A percentile compares a stretch with the other conserved stretches of the same genome.
Conservation (phyloP, 805 yeast species). For the Metschnikowia orientalis region DNA sequence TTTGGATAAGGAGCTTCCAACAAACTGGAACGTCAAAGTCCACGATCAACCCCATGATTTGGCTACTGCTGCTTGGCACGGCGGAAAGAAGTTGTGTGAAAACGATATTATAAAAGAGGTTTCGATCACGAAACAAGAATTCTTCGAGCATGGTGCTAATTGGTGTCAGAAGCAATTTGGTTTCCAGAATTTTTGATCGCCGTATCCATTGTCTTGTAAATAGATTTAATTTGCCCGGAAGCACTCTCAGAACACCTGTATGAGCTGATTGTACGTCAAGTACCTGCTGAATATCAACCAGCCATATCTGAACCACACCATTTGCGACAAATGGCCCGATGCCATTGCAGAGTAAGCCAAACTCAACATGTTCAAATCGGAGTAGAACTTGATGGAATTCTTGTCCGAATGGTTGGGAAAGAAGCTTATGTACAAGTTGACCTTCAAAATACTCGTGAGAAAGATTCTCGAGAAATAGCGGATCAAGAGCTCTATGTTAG, state of each 20-base stretch:
- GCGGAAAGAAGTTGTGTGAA: constrained; percentile 31
- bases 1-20: constrained; percentile 63
- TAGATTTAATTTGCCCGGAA: neutral
- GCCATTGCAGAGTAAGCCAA: constrained; percentile 67
- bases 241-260: constrained; percentile 16
- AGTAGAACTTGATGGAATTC: constrained; percentile 28
- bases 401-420: constrained; percentile 18
- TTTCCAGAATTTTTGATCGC: constrained; percentile 24
- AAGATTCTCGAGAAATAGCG: constrained; percentile 32
- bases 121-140: constrained; percentile 71
- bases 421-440: constrained; percentile 37
- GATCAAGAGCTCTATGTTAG: constrained; percentile 39
- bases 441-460: constrained; percentile 26
- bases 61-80: constrained; percentile 35
- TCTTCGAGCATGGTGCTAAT: constrained; percentile 76
- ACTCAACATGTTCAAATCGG: constrained; percentile 37
- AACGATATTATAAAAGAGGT: constrained; percentile 46
- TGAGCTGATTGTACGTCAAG: constrained; percentile 68
- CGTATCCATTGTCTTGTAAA: neutral
- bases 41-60: constrained; percentile 24
- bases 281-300: constrained; percentile 80
- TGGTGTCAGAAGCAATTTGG: constrained; percentile 53
- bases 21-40: constrained; percentile 61
- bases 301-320: constrained; percentile 92
- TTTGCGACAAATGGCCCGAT: constrained; percentile 78